Percentiles rank a stretch among this genome's conserved stretches.
Conservation (phyloP, 1,284 basidiomycete genomes). For the Nidula niveotomentosa region DNA sequence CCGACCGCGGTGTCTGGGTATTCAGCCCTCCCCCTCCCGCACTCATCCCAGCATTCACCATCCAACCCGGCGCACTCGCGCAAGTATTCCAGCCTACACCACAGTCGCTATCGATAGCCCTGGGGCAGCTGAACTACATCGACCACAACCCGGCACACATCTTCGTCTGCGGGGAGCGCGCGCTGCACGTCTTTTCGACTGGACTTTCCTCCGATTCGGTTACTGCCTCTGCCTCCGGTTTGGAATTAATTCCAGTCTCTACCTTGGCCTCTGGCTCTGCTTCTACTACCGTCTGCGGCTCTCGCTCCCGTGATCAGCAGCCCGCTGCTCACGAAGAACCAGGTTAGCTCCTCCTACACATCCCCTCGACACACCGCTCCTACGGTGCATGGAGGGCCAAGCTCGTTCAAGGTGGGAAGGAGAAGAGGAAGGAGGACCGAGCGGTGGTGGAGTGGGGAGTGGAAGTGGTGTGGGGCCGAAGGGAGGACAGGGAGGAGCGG, state of each 20-base stretch:
- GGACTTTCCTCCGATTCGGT: too few species aligned
- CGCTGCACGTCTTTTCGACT: conserved; percentile 46
- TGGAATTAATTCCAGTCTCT: not conserved
- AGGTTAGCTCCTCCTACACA: too few species aligned
- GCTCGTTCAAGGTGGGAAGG: not conserved
- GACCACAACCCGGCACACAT: conserved; percentile 61
- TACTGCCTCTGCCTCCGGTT: too few species aligned
- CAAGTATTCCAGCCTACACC: too few species aligned
- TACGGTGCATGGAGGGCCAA: not conserved
- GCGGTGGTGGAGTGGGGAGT: conserved; percentile 9
- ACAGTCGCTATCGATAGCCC: not conserved
- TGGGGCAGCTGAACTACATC: conserved; percentile 59
- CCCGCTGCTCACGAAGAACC: too few species aligned
- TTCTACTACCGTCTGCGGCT: not conserved
- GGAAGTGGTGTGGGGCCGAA: not conserved
- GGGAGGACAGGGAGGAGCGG: conserved; percentile 3
- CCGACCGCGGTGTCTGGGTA: not conserved
- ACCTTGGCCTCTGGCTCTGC: not conserved
- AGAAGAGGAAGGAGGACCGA: not conserved
- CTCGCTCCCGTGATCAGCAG: too few species aligned
- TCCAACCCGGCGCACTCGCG: not conserved
- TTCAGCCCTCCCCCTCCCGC: not conserved
- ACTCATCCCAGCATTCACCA: not conserved
- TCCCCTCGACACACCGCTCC: too few species aligned
- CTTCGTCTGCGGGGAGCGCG: conserved; percentile 54